phyloP scores from a whole-genome alignment of 495 filamentous ascomycete species.

The Pseudotulostoma volvatum region DNA sequence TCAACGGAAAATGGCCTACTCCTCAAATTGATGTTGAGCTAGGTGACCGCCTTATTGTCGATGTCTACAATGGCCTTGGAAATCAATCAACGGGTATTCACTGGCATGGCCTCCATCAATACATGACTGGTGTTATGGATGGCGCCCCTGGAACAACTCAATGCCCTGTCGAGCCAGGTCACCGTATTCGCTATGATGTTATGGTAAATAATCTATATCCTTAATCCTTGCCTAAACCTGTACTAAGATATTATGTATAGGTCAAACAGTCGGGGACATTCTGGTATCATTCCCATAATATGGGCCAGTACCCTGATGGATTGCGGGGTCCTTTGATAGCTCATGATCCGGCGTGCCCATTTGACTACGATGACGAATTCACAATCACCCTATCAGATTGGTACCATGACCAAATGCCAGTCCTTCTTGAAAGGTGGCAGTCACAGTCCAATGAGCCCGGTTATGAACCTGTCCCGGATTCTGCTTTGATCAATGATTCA shows the following conservation, averaged over 20 bases:
- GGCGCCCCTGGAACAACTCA: slow-evolving; percentile 46
- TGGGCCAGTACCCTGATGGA: slow-evolving; percentile 67
- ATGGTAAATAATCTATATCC: slow-evolving; percentile 31
- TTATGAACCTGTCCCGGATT: slow-evolving; percentile 49
- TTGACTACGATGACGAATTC: slow-evolving; percentile 52
- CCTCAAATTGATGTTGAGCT: slow-evolving; percentile 50
- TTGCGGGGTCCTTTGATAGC: slow-evolving; percentile 57
- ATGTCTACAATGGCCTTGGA: slow-evolving; percentile 57
- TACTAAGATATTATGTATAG: slow-evolving; percentile 24
- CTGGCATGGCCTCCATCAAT: slow-evolving; percentile 52
- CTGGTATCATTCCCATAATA: slow-evolving; percentile 70
- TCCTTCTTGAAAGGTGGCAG: slow-evolving; percentile 35
- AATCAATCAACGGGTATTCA: slow-evolving; percentile 58
- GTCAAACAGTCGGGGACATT: slow-evolving; percentile 62
- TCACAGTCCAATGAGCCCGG: slow-evolving; percentile 34
- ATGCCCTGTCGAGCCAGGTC: slow-evolving; percentile 47
- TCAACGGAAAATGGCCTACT: slow-evolving; percentile 69
- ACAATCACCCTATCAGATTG: slow-evolving; percentile 38
- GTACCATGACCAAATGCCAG: slow-evolving; percentile 44
- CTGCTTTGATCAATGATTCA: slow-evolving; percentile 53
- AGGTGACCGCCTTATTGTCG: slow-evolving; percentile 58
- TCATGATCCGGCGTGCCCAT: slow-evolving; percentile 50
- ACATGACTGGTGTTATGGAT: slow-evolving; percentile 45
- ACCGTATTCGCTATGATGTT: slow-evolving; percentile 52
- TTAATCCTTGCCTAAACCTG: slow-evolving; percentile 18